These are phyloP conservation scores for Zoysia pacifica DNA, from an alignment of 176 grass and related monocot genomes.

Conservation along the genomic window DNA sequence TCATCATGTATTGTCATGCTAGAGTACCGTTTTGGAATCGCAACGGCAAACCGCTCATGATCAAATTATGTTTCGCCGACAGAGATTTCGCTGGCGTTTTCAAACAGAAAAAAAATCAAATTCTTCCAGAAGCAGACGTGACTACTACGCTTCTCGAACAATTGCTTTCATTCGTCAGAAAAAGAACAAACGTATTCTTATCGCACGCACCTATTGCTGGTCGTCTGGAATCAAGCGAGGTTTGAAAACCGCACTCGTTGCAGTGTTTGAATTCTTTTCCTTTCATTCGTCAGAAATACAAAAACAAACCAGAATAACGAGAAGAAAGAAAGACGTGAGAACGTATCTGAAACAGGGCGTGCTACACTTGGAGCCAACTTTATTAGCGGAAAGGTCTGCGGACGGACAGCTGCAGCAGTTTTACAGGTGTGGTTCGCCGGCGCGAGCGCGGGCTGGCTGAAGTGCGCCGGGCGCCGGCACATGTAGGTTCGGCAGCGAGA, in stretches of 20 bases:
- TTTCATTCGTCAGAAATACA: background rate
- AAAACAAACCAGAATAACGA: background rate
- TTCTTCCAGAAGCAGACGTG: background rate
- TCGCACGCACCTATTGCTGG: background rate
- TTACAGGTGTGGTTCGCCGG: background rate
- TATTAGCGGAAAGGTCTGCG: background rate
- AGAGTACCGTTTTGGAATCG: background rate
- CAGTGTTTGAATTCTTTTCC: background rate
- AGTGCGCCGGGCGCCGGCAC: background rate
- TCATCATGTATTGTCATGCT: slow-evolving; percentile 2
- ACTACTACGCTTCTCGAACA: background rate
- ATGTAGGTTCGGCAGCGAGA: no score
- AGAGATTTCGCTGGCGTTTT: background rate
- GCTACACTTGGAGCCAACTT: background rate
- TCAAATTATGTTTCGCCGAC: background rate
- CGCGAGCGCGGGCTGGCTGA: background rate
- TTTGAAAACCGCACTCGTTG: background rate
- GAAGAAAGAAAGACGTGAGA: background rate
- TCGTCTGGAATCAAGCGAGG: background rate
- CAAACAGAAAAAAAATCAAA: background rate
- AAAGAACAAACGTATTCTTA: background rate
- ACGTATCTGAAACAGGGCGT: background rate
- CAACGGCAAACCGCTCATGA: background rate
- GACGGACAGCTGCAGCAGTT: background rate
- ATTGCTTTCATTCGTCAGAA: background rate